phyloP scores from a whole-genome alignment of 2,329 filamentous ascomycete genomes.

The Alternaria consortialis region DNA sequence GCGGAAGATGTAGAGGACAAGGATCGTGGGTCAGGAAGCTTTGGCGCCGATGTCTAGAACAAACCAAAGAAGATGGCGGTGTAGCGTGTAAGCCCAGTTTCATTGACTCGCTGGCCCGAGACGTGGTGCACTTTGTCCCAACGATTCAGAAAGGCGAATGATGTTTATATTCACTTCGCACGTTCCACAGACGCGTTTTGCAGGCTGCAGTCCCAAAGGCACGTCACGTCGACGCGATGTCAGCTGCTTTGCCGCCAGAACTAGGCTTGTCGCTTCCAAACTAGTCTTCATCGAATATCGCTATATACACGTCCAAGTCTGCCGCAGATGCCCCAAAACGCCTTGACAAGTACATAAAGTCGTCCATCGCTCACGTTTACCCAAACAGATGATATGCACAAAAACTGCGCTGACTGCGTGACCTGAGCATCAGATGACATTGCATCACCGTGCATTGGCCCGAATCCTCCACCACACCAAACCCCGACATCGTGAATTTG shows the following conservation, averaged over 20 bases:
- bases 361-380: background rate
- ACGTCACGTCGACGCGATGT: slow-evolving; percentile 32
- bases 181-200: slow-evolving; percentile 24
- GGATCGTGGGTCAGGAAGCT: slow-evolving; percentile 18
- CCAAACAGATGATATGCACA: slow-evolving; percentile 14
- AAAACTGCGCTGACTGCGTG: slow-evolving; percentile 39
- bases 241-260: slow-evolving; percentile 29
- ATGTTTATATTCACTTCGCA: slow-evolving; percentile 3
- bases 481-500: background rate
- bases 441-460: slow-evolving; percentile 30
- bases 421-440: slow-evolving; percentile 43
- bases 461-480: slow-evolving; percentile 21
- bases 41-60: slow-evolving; percentile 26
- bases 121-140: slow-evolving; percentile 4
- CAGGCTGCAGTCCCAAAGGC: slow-evolving; percentile 21
- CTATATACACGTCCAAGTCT: slow-evolving; percentile 1
- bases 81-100: slow-evolving; percentile 21
- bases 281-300: background rate
- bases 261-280: slow-evolving; percentile 3
- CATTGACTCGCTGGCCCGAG: slow-evolving; percentile 1
- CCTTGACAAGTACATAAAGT: background rate
- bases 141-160: background rate
- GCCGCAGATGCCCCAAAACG: background rate
- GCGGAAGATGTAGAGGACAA: slow-evolving; percentile 22
- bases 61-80: slow-evolving; percentile 27